Conservation (phyloP, 2,329 filamentous ascomycete genomes). For the Phymatotrichopsis omnivora region DNA sequence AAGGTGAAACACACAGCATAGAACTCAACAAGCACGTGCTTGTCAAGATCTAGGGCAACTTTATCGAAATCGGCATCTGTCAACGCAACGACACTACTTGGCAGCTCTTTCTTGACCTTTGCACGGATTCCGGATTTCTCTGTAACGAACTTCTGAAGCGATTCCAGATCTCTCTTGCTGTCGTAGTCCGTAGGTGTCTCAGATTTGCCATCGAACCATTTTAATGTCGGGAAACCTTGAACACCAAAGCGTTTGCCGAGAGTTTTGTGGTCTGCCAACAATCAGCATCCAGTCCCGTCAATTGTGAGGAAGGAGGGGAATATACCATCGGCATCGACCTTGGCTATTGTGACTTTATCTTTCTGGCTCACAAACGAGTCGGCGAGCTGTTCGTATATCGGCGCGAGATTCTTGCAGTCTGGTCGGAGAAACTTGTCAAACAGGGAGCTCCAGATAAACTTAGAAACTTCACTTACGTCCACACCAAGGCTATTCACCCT, state of each 20-base stretch:
- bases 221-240: slow-evolving; percentile 91
- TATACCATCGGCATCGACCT: slow-evolving; percentile 76
- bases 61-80: slow-evolving; percentile 69
- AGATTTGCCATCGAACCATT: slow-evolving; percentile 95
- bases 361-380: slow-evolving; percentile 35
- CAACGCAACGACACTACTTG: slow-evolving; percentile 68
- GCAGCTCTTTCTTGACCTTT: slow-evolving; percentile 56
- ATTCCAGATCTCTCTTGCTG: slow-evolving; percentile 78
- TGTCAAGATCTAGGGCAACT: slow-evolving; percentile 62
- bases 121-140: slow-evolving; percentile 80
- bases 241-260: slow-evolving; percentile 80
- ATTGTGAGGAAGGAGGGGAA: neutral
- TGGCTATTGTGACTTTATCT: slow-evolving; percentile 74
- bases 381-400: slow-evolving; percentile 30
- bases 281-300: neutral
- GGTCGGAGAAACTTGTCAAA: neutral
- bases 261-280: slow-evolving; percentile 51
- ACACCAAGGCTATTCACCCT: slow-evolving; percentile 30
- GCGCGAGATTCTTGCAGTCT: slow-evolving; percentile 32
- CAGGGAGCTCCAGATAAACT: no score
- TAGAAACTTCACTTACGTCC: slow-evolving; percentile 32
- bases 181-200: slow-evolving; percentile 76
- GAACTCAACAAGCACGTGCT: slow-evolving; percentile 89
- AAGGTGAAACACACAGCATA: slow-evolving; percentile 63
- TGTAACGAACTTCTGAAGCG: slow-evolving; percentile 65